These are phyloP conservation scores for Canavalia ensiformis DNA, from an alignment of 306 rosid genomes.

Conservation along the genomic window DNA sequence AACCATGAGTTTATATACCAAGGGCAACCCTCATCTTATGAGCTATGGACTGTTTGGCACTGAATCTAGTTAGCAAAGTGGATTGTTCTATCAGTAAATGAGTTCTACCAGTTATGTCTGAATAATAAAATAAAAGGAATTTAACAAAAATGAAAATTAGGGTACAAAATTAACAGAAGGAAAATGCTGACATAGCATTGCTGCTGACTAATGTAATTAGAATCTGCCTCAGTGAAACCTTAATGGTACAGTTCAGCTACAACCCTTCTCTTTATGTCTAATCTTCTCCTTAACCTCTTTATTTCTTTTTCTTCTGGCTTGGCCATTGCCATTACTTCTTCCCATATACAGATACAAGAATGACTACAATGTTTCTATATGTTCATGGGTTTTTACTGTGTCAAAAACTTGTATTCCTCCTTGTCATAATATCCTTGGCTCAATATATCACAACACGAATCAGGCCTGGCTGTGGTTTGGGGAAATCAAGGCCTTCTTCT, in stretches of 20 bases:
- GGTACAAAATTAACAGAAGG: slow-evolving; percentile 74
- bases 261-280: slow-evolving; percentile 46
- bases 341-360: slow-evolving; percentile 89
- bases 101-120: slow-evolving; percentile 82
- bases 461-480: slow-evolving; percentile 92
- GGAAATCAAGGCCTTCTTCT: slow-evolving; percentile 91
- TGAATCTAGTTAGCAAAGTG: slow-evolving; percentile 50
- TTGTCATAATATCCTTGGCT: slow-evolving; percentile 52
- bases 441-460: slow-evolving; percentile 82
- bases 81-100: slow-evolving; percentile 72
- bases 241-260: slow-evolving; percentile 70
- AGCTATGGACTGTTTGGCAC: too few species aligned
- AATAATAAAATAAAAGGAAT: slow-evolving; percentile 49
- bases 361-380: slow-evolving; percentile 67
- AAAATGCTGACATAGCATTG: slow-evolving; percentile 55
- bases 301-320: slow-evolving; percentile 44
- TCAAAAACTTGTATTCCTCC: slow-evolving; percentile 77
- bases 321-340: slow-evolving; percentile 55
- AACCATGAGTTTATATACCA: too few species aligned
- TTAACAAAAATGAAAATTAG: slow-evolving; percentile 61
- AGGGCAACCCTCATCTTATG: too few species aligned
- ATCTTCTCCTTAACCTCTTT: slow-evolving; percentile 49
- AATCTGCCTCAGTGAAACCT: slow-evolving; percentile 59
- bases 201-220: slow-evolving; percentile 59
- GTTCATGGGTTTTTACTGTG: slow-evolving; percentile 59